Conservation (phyloP, 1,139 yeast genomes). For the Debaryomyces sp. region DNA sequence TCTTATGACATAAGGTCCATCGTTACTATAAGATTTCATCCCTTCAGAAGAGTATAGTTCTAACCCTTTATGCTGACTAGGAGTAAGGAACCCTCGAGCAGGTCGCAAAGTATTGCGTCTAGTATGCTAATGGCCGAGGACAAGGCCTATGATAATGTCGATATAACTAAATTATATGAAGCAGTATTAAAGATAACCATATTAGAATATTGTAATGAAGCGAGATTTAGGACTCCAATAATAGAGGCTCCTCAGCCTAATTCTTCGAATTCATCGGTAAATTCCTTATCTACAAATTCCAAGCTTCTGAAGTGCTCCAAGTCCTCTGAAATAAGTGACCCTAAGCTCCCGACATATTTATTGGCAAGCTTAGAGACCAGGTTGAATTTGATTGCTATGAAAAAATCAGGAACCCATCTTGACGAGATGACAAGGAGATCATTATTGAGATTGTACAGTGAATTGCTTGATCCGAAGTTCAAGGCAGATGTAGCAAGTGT, state of each 20-base stretch:
- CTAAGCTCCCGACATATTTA: slow-evolving; percentile 50
- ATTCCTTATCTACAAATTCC: slow-evolving; percentile 1
- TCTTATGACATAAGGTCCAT: neutral
- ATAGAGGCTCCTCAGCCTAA: slow-evolving; percentile 2
- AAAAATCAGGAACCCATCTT: slow-evolving; percentile 39
- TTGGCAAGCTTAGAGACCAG: slow-evolving; percentile 49
- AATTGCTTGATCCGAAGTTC: slow-evolving; percentile 53
- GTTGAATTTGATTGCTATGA: slow-evolving; percentile 58
- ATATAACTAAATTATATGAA: slow-evolving; percentile 36
- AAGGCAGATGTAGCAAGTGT: slow-evolving; percentile 42
- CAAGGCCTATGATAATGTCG: slow-evolving; percentile 28
- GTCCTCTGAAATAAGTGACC: slow-evolving; percentile 15
- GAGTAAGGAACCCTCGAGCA: slow-evolving; percentile 12
- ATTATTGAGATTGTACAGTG: slow-evolving; percentile 64
- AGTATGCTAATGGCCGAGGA: slow-evolving; percentile 23
- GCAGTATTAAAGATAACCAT: slow-evolving; percentile 50
- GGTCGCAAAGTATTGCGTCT: slow-evolving; percentile 29
- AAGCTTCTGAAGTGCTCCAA: neutral
- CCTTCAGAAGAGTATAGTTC: neutral
- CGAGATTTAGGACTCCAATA: slow-evolving; percentile 52
- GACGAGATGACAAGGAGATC: slow-evolving; percentile 46
- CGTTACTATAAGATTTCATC: neutral
- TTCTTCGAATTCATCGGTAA: slow-evolving; percentile 13
- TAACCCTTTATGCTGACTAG: slow-evolving; percentile 13
- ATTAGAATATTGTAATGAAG: slow-evolving; percentile 61